Evolutionary conservation across 345 rosid genomes (phyloP), one percentile per base, ranked within the genome.

Genomic region (Durio zibethinus): DNA sequence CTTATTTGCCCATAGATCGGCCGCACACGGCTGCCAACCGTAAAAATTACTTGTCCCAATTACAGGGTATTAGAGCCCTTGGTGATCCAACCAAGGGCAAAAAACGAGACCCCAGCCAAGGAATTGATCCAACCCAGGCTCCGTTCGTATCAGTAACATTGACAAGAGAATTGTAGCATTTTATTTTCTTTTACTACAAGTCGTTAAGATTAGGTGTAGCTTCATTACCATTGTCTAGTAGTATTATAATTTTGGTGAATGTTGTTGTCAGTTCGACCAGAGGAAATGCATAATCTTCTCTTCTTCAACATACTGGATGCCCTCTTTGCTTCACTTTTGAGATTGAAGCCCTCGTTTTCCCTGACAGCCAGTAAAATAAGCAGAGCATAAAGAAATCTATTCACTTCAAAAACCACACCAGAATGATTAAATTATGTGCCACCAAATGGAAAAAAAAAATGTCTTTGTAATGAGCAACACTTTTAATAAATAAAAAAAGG

Each of bases 21-120:
- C 21, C 56, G 21, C 1, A 50, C 9, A 50, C 33, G 20, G 56
- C 56, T 16, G 56, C 1, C 7, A 5, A 50, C 56, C 1, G 56
- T 48, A 2, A 50, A 50, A 6, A 4, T 18, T 50, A 9, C n/a
- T 50, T 50, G 56, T 0, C 53, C 20, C 53, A 15, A 14, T 15
- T 52, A 52, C 8, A 52, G 23, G 57, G 10, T 25, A 82, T 94
- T 94, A 29, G 85, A 84, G 69, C 97, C 98, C 72, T 94, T 94
- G 64, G 93, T 84, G 83, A 90, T 54, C 97, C 95, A 93, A 14
- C 97, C 96, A 1, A 94, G 89, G 21, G 95, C 97, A 31, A 87
- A 94, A 83, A 94, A 94, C n/a, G n/a, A n/a, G n/a, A n/a, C n/a
- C 0, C 94, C 97, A 5, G 97, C 98, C n/a, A n/a, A n/a, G n/a